Base-by-base conservation (phyloP, 495 filamentous ascomycete genomes). In the Annulohypoxylon maeteangense region DNA sequence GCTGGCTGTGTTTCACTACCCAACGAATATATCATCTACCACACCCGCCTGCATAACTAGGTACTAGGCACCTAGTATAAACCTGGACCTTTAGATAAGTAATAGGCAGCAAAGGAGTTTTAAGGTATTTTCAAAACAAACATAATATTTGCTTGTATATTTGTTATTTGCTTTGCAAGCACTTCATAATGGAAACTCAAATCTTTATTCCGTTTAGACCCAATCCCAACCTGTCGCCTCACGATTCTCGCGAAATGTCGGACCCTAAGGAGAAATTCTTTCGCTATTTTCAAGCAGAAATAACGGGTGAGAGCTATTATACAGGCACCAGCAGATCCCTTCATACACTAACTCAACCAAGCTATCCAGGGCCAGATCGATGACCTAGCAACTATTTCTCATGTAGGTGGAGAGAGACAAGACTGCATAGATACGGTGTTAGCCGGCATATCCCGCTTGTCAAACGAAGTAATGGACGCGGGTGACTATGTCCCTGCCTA, bases 181-280 rank as follows among this genome's bases (percentile, higher is more conserved):
- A 34, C 2, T 51, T 47, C 48, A 56, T 45, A 11, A 73, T 73
- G 70, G 70, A 73, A 27, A 73, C 70, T 73, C 70, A 73, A 65
- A 3, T 65, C 44, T 74, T 77, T 66, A 77, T 75, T 42, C 75
- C 75, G 36, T 77, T 75, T 55, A 70, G 68, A 6, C 32, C 59
- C 12, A 66, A 29, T 42, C 32, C 66, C 12, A 64, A 23, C 40
- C 58, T 47, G 40, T 3, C n/a, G 32, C 8, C 36, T 51, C 50
- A 23, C n/a, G 38, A 51, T 23, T 7, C 40, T 2, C 67, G 53
- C 55, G 72, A 65, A 47, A 79, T 74, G 71, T 68, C 75, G 45
- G 80, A 82, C 68, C 76, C 89, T 48, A 94, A 93, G 56, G 90
- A 92, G 71, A 85, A 85, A 7, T 95, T 96, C 83, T 92, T 93